Evolutionary conservation across 805 yeast genomes (phyloP).

Genomic region (Brettanomyces naardenensis): DNA sequence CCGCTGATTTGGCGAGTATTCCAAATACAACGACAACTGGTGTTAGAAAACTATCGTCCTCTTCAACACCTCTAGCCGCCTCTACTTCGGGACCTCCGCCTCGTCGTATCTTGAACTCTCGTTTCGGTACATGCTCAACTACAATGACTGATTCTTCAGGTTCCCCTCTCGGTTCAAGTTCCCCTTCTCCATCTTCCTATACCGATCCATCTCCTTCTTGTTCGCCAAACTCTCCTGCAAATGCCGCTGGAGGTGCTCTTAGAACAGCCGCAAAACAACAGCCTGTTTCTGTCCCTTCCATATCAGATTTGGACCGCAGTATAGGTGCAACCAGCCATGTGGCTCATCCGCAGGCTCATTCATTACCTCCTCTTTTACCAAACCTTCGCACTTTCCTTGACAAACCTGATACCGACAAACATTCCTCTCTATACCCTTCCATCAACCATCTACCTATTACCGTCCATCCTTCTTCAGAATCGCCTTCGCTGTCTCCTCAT

Average conservation of each 20-base stretch:
- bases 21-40: background rate
- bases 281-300: slow-evolving; percentile 3
- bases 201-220: slow-evolving; percentile 21
- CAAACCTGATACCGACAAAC: background rate
- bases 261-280: background rate
- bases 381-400: no score
- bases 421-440: no score
- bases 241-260: slow-evolving; percentile 4
- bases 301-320: slow-evolving; percentile 3
- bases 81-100: background rate
- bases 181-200: slow-evolving; percentile 11
- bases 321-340: background rate
- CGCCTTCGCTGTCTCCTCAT: no score
- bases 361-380: no score
- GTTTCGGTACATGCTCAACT: slow-evolving; percentile 3
- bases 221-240: slow-evolving; percentile 9
- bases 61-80: background rate
- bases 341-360: no score
- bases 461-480: no score
- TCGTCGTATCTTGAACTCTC: background rate
- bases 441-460: no score
- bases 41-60: background rate
- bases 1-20: background rate
- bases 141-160: background rate
- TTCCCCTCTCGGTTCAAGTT: background rate